Evolutionary conservation across 176 grass and related monocot genomes (phyloP).

Genomic region (Juncus effusus): DNA sequence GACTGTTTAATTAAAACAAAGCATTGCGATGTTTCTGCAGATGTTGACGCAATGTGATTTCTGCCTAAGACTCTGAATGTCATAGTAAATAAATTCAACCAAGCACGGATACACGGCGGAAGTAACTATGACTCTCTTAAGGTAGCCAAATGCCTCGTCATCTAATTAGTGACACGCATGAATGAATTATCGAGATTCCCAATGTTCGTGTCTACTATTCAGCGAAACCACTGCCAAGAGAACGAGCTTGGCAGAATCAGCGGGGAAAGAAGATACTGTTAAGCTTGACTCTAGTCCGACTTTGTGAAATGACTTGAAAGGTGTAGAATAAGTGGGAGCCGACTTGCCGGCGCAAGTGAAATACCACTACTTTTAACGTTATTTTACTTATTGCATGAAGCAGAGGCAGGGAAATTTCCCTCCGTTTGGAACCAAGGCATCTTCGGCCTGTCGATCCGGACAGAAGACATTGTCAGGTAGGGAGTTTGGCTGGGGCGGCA

Average conservation of each 20-base stretch:
- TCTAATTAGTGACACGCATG: conserved; percentile 36
- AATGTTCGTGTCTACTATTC: conserved; percentile 26
- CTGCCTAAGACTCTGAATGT: too few species aligned
- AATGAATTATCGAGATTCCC: conserved; percentile 45
- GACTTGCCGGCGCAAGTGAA: conserved; percentile 28
- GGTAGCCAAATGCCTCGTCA: neutral
- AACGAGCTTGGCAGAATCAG: conserved; percentile 21
- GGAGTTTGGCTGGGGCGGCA: conserved; percentile 79
- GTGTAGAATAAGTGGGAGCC: too few species aligned
- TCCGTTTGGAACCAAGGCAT: too few species aligned
- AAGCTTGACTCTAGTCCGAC: conserved; percentile 34
- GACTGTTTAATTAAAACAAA: too few species aligned
- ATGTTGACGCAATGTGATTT: too few species aligned
- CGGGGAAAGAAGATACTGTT: conserved; percentile 31
- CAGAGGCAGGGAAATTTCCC: too few species aligned
- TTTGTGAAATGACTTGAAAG: conserved; percentile 18
- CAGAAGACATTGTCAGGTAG: neutral
- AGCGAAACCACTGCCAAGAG: conserved; percentile 9
- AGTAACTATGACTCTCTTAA: too few species aligned
- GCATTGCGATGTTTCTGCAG: too few species aligned
- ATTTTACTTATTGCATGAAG: conserved; percentile 44
- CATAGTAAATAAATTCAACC: too few species aligned
- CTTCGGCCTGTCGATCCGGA: too few species aligned
- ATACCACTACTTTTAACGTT: conserved; percentile 48
- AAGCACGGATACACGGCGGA: too few species aligned